Evolutionary conservation across 305 asterid species (phyloP).

Genomic region (Fraxinus albicans): DNA sequence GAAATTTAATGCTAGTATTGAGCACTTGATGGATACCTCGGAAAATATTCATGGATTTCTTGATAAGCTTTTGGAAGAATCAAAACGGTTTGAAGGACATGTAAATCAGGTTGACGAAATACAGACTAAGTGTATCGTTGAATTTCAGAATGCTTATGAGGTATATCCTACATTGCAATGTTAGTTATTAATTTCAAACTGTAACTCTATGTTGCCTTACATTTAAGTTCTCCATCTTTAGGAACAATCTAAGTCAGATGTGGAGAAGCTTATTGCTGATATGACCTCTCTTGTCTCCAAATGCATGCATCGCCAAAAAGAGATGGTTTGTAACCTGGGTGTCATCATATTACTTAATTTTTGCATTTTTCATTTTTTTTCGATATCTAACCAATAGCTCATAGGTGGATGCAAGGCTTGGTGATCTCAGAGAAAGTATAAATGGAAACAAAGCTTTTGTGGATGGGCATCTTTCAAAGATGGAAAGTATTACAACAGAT

Average conservation of each 20-base stretch:
- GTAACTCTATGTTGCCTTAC: constrained; percentile 23
- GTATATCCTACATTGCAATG: constrained; percentile 27
- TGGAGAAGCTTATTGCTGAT: constrained; percentile 67
- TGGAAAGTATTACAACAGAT: constrained; percentile 67
- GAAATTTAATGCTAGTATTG: constrained; percentile 53
- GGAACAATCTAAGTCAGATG: constrained; percentile 65
- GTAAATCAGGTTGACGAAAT: constrained; percentile 51
- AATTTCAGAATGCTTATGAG: constrained; percentile 70
- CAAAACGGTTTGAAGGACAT: constrained; percentile 50
- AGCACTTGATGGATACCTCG: constrained; percentile 50
- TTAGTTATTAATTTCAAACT: neutral
- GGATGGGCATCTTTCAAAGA: constrained; percentile 57
- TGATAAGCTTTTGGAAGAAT: constrained; percentile 55
- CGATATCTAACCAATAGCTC: constrained; percentile 17
- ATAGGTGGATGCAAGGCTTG: constrained; percentile 68
- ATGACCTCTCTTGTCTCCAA: constrained; percentile 62
- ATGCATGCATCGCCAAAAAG: constrained; percentile 69
- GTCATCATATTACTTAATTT: neutral
- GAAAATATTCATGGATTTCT: constrained; percentile 44
- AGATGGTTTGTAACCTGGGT: constrained; percentile 47
- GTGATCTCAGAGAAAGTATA: constrained; percentile 52
- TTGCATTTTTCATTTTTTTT: neutral
- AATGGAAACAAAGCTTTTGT: constrained; percentile 50
- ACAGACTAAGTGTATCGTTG: constrained; percentile 60
- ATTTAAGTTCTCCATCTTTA: constrained; percentile 27